Percentiles rank a stretch among this genome's conserved stretches.
Evolutionary conservation across 2,329 filamentous ascomycete genomes (phyloP).

Genomic region (Apiospora phragmitis): DNA sequence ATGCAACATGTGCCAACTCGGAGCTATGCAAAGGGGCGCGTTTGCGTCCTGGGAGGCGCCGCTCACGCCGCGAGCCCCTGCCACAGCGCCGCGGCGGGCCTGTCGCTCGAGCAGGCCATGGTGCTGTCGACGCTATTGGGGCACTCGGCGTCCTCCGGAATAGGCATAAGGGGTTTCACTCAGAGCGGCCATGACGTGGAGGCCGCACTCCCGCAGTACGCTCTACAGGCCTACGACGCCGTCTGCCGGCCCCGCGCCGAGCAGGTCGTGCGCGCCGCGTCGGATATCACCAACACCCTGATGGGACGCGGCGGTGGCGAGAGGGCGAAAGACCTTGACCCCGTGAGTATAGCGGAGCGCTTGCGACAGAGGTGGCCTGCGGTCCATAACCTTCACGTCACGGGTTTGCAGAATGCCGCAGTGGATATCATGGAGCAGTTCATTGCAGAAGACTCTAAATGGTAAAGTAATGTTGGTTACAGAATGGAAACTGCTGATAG

Average conservation of each 20-base stretch:
- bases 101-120: constrained; percentile 29
- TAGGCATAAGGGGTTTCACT: background rate
- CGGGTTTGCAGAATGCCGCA: constrained; percentile 21
- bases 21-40: constrained; percentile 24
- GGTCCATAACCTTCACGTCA: constrained; percentile 20
- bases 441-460: constrained; percentile 9
- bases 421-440: constrained; percentile 27
- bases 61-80: constrained; percentile 27
- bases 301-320: constrained; percentile 24
- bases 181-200: background rate
- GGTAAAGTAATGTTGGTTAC: background rate
- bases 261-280: constrained; percentile 18
- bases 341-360: constrained; percentile 12
- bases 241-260: constrained; percentile 30
- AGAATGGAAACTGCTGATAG: too few relatives aligned
- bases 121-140: constrained; percentile 27
- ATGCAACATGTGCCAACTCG: constrained; percentile 22
- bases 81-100: constrained; percentile 18
- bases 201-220: constrained; percentile 22
- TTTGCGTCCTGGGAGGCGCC: constrained; percentile 27
- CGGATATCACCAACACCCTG: constrained; percentile 21
- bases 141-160: constrained; percentile 18
- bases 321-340: constrained; percentile 18
- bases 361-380: constrained; percentile 22
- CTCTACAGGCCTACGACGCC: constrained; percentile 29